Base-by-base conservation (phyloP, 192 early-diverging fungal genomes). In the Gorgonomyces haynaldii region DNA sequence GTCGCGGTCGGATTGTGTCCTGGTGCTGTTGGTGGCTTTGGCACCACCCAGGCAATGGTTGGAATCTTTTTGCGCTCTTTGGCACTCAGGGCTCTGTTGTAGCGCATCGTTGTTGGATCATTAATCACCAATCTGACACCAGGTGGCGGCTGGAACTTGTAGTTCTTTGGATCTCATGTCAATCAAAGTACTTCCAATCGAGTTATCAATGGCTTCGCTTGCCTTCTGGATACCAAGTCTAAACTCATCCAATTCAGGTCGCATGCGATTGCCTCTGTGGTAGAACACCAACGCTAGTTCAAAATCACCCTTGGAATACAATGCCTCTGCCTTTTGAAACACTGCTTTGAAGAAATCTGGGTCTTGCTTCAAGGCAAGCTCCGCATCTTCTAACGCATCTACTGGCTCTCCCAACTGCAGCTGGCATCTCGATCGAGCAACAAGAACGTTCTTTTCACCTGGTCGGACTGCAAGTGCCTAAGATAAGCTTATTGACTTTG, bases 251-350 rank as follows among this genome's bases (percentile, higher is more conserved):
- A 77, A 48, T 26, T 79, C 76, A 15, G 76, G 76, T 3, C 74
- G 41, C 23, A 67, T 38, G 20, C 64, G 31, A 46, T 76, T 77
- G 9, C 76, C 76, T 8, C 76, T 58, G 42, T 79, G 76, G 40
- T 68, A 79, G 32, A 59, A 74, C 29, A 79, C 60, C 23, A 79
- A 56, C 9, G 76, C 76, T 16, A 76, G 56, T 54, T 79, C 76
- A 48, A 79, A 79, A 40, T 79, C 76, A 0, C 76, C 76, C 28
- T 67, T 55, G 4, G 76, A 73, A 55, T 79, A 79, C 9, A 79
- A 51, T 9, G 74, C 67, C 47, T 79, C 76, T 1, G 76, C 76
- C 45, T 79, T 79, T 57, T 77, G 69, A 39, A 65, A 74, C 1
- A 77, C 47, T 22, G 66, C 76, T 51, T 78, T 70, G 41, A 62